Conservation (phyloP, 805 yeast genomes). For the Scheffersomyces stipitis region DNA sequence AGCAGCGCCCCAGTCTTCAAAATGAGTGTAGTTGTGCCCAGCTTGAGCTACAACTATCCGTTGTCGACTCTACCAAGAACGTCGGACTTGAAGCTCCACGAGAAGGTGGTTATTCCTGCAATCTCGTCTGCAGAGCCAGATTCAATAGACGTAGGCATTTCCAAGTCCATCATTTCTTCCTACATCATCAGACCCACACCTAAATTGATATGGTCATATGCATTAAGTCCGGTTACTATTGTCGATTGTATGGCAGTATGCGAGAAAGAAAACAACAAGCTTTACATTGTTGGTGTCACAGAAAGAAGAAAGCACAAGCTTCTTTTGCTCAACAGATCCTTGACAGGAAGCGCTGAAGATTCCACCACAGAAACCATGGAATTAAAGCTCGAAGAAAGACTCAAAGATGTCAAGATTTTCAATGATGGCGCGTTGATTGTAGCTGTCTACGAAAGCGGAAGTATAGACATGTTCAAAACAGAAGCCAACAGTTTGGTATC, state of each 20-base stretch:
- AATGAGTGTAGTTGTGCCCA: slow-evolving; percentile 8
- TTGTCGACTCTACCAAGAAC: slow-evolving; percentile 33
- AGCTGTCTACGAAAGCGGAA: slow-evolving; percentile 29
- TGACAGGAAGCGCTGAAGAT: slow-evolving; percentile 3
- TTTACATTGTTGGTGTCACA: slow-evolving; percentile 41
- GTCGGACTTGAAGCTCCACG: slow-evolving; percentile 23
- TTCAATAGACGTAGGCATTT: slow-evolving; percentile 50
- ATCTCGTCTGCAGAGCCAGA: slow-evolving; percentile 23
- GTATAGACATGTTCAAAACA: slow-evolving; percentile 16
- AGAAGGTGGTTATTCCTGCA: slow-evolving; percentile 24
- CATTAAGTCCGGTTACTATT: slow-evolving; percentile 48
- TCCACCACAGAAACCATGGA: slow-evolving; percentile 8
- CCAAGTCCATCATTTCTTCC: slow-evolving; percentile 53
- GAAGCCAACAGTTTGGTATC: slow-evolving; percentile 1
- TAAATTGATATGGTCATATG: slow-evolving; percentile 54
- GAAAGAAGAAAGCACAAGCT: slow-evolving; percentile 32
- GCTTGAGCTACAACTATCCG: slow-evolving; percentile 30
- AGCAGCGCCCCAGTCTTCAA: too few species aligned
- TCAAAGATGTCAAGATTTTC: slow-evolving; percentile 8
- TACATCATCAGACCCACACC: slow-evolving; percentile 57
- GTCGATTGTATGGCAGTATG: slow-evolving; percentile 43
- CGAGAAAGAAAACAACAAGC: slow-evolving; percentile 9
- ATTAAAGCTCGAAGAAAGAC: slow-evolving; percentile 6
- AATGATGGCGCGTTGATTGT: slow-evolving; percentile 7
- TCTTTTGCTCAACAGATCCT: slow-evolving; percentile 18